Conservation (phyloP, 2,329 filamentous ascomycete species). For the Fusarium equiseti region DNA sequence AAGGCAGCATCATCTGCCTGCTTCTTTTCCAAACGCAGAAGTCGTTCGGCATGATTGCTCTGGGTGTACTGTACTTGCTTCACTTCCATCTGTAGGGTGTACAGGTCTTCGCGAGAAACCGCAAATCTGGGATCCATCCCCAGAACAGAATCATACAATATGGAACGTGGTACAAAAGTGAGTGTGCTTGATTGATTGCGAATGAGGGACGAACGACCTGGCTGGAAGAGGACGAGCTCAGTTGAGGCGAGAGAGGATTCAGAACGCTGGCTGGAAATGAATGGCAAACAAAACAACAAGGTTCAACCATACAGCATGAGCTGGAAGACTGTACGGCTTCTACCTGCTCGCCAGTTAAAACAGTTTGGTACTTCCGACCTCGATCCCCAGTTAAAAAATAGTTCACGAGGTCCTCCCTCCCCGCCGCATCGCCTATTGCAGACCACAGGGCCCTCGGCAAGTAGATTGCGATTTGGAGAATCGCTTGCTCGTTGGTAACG, state of each 20-base stretch:
- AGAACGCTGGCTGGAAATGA: constrained; percentile 22
- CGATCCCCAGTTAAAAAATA: constrained; percentile 50
- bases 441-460: constrained; percentile 41
- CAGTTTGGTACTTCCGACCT: constrained; percentile 47
- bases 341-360: constrained; percentile 14
- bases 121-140: constrained; percentile 75
- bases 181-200: constrained; percentile 3
- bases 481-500: constrained; percentile 16
- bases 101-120: constrained; percentile 72
- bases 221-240: background rate
- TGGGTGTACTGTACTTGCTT: constrained; percentile 75
- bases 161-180: background rate
- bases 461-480: constrained; percentile 36
- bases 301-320: constrained; percentile 29
- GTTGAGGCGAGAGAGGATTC: constrained; percentile 9
- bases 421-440: constrained; percentile 60
- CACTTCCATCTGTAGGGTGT: constrained; percentile 77
- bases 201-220: background rate
- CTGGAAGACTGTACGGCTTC: constrained; percentile 11
- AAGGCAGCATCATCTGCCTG: constrained; percentile 75
- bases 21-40: constrained; percentile 72
- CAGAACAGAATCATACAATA: constrained; percentile 28
- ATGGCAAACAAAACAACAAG: constrained; percentile 20
- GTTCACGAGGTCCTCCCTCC: constrained; percentile 57
- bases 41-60: constrained; percentile 70